Evolutionary conservation across 2,329 filamentous ascomycete species (phyloP), one percentile per base, ranked within the genome.

Genomic region (Colletotrichum eleusines): DNA sequence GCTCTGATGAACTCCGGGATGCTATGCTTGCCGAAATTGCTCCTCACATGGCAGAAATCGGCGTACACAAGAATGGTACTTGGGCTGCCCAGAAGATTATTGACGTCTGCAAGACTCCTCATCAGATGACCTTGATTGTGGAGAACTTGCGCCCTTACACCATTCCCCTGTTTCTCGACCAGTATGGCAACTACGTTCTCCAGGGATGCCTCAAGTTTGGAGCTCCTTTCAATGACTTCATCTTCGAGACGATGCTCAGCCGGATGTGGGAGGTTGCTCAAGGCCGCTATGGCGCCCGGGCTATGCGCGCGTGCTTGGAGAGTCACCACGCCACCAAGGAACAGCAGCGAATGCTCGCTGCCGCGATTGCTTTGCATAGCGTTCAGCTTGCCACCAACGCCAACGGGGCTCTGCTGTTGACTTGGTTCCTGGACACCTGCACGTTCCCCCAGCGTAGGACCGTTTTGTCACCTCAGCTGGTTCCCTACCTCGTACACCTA

Each of bases 31-130:
- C 85, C 18, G 90, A 95, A 78, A 97, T 99, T 76, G 90, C 93
- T 3, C 95, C 95, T 69, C 95, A 98, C 78, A 88, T 98, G 79
- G 94, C 95, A 33, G 95, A 98, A 82, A 98, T 98, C 81, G 96
- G 96, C 76, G 91, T 98, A 9, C 96, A 99, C 87, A 99, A 99
- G 88, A 99, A 99, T 77, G 96, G 96, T 73, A 99, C 96, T 1
- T 99, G 96, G 96, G 96, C 96, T 65, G 96, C 96, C 1, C 96
- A 99, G 83, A 99, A 98, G 87, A 98, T 99, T 77, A 98, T 99
- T 75, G 95, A 98, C 77, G 94, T 97, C 8, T 95, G 94, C 80
- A 94, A 96, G 82, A 94, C 92, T 0, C 90, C 92, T 7, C 84
- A 86, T 50, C 95, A 98, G 82, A 95, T 96, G 91, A 84, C 86